Conservation (phyloP, 2,329 filamentous ascomycete species). For the Moelleriella libera region DNA sequence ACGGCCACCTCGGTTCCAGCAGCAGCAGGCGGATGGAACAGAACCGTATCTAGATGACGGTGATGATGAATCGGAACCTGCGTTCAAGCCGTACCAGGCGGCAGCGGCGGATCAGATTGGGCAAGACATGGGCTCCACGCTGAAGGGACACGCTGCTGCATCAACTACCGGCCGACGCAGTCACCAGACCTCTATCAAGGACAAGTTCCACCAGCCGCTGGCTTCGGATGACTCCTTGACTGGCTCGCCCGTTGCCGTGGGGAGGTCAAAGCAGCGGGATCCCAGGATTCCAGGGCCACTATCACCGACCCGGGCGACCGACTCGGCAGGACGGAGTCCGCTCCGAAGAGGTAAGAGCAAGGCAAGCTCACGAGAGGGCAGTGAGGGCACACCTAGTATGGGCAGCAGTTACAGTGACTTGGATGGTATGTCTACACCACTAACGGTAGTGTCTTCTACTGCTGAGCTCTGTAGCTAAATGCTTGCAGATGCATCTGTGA, state of each 20-base stretch:
- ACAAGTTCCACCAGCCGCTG: constrained; percentile 30
- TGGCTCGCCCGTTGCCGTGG: constrained; percentile 28
- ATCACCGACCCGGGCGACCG: constrained; percentile 45
- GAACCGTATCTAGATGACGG: constrained; percentile 33
- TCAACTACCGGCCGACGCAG: constrained; percentile 15
- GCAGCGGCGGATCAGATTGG: constrained; percentile 19
- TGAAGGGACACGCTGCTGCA: constrained; percentile 28
- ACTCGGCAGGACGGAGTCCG: constrained; percentile 41
- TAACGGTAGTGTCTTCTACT: neutral
- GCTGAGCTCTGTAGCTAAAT: too few species aligned
- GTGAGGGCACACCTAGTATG: constrained; percentile 66
- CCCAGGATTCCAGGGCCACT: constrained; percentile 27
- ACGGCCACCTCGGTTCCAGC: constrained; percentile 38
- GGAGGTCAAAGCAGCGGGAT: constrained; percentile 16
- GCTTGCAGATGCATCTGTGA: constrained; percentile 58
- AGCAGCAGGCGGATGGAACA: constrained; percentile 14
- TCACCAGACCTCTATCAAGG: constrained; percentile 15
- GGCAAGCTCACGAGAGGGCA: constrained; percentile 44
- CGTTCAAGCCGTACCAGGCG: constrained; percentile 35
- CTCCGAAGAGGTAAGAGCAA: constrained; percentile 30
- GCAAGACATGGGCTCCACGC: constrained; percentile 37
- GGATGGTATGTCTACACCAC: constrained; percentile 39
- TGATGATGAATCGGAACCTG: constrained; percentile 41
- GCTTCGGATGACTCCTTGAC: constrained; percentile 50
- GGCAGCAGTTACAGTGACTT: constrained; percentile 79